Percentiles rank a stretch among this genome's conserved stretches.
phyloP scores from a whole-genome alignment of 2,329 filamentous ascomycete genomes.

The Aspergillus ibericus region DNA sequence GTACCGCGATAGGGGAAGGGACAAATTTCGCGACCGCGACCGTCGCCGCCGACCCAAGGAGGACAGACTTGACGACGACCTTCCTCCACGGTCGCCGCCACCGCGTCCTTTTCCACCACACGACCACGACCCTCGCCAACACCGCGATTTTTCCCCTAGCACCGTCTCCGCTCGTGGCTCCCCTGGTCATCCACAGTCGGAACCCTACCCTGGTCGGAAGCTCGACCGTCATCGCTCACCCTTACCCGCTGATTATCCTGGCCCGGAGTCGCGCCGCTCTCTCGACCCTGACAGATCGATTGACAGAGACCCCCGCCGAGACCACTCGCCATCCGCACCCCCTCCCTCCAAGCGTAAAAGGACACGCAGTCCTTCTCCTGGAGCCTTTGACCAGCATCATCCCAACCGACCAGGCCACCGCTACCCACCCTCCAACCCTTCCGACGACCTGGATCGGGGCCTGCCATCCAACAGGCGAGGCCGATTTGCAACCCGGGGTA shows the following conservation, averaged over 20 bases:
- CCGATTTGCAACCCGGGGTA: slow-evolving; percentile 34
- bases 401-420: slow-evolving; percentile 23
- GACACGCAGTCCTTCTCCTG: slow-evolving; percentile 44
- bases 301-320: slow-evolving; percentile 30
- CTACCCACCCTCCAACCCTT: slow-evolving; percentile 28
- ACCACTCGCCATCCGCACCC: slow-evolving; percentile 33
- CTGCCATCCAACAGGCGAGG: slow-evolving; percentile 37
- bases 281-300: slow-evolving; percentile 18
- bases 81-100: slow-evolving; percentile 40
- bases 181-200: slow-evolving; percentile 24
- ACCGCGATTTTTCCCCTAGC: slow-evolving; percentile 31
- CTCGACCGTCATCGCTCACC: slow-evolving; percentile 23
- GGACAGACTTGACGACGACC: slow-evolving; percentile 39
- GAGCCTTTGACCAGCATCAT: slow-evolving; percentile 29
- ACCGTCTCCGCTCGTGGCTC: slow-evolving; percentile 28
- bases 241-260: slow-evolving; percentile 23
- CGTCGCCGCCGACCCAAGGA: slow-evolving; percentile 35
- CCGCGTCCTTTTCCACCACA: slow-evolving; percentile 32
- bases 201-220: slow-evolving; percentile 23
- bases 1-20: slow-evolving; percentile 38
- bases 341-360: slow-evolving; percentile 40
- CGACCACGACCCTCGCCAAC: slow-evolving; percentile 32
- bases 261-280: slow-evolving; percentile 20
- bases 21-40: slow-evolving; percentile 43
- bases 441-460: slow-evolving; percentile 41